Evolutionary conservation across 768 basidiomycete genomes (phyloP), one percentile per base, ranked within the genome.

Genomic region (Pleurotus tuber-regium): DNA sequence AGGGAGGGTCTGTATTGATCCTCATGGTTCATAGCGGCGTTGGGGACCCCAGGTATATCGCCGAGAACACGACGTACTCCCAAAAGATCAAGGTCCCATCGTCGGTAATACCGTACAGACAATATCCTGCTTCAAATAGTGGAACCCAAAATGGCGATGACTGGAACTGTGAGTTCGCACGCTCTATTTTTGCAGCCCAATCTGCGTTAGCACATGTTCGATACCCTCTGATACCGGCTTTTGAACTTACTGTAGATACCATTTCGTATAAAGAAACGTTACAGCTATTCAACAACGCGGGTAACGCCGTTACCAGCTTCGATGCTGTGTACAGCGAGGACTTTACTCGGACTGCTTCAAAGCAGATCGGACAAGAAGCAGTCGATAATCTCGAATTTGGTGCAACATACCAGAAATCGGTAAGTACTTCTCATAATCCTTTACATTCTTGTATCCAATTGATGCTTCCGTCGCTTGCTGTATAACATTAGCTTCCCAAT

Each of bases 91-190:
- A 33, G 31, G 31, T 33, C 9, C 31, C 31, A 33, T 33, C 31
- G 10, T 33, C 31, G 31, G n/a, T 33, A 9, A 33, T 33, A n/a
- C 31, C 31, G 9, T 9, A 10, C 10, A 33, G 31, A n/a, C 31
- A 33, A n/a, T 33, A 10, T n/a, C 31, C 31, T 33, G 31, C 31
- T 10, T 10, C 9, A 10, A n/a, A 33, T n/a, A 33, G 31, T 33
- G 31, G 31, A 10, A 33, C n/a, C 9, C 31, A 33, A 33, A 10
- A 9, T 9, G 31, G 31, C n/a, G 31, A 33, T n/a, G 31, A 33
- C 31, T 33, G 31, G 31, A 10, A 9, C n/a, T 33, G 31, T 33
- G n/a, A 9, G 31, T 74, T n/a, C n/a, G n/a, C n/a, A n/a, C n/a
- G n/a, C n/a, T n/a, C n/a, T n/a, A n/a, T n/a, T n/a, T n/a, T n/a